Percentiles rank a stretch among this genome's conserved stretches.
These are phyloP conservation scores for Pseudogymnoascus sp. DNA, from an alignment of 2,329 filamentous ascomycete species.

Conservation along the genomic window DNA sequence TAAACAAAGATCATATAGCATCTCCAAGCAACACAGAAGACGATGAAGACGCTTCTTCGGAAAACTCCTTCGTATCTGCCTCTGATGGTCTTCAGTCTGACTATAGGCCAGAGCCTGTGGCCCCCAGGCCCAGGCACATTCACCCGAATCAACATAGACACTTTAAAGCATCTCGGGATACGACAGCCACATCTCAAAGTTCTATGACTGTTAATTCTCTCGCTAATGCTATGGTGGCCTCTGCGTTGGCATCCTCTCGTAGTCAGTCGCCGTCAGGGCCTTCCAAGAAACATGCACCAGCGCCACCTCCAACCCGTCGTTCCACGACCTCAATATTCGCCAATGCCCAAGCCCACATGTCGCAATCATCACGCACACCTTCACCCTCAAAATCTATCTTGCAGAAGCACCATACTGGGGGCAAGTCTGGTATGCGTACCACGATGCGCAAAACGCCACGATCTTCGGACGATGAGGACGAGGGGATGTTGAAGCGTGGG, in stretches of 20 bases:
- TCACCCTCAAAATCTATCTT: conserved; percentile 31
- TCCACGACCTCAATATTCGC: conserved; percentile 30
- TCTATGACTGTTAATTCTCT: conserved; percentile 53
- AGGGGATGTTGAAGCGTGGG: conserved; percentile 18
- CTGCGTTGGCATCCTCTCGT: conserved; percentile 60
- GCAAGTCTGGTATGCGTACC: conserved; percentile 47
- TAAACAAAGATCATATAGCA: neutral
- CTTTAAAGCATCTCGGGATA: neutral
- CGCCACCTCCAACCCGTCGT: conserved; percentile 28
- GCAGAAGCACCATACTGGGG: neutral
- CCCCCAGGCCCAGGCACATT: neutral
- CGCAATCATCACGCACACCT: conserved; percentile 29
- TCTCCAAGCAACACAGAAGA: conserved; percentile 8
- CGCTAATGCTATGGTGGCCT: conserved; percentile 66
- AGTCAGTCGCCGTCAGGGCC: conserved; percentile 30
- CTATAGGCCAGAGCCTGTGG: neutral
- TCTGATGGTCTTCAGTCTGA: conserved; percentile 17
- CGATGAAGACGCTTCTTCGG: conserved; percentile 22
- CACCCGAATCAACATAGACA: neutral
- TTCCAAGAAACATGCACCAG: conserved; percentile 16
- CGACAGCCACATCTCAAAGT: neutral
- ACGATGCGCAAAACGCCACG: conserved; percentile 52
- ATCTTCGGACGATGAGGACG: neutral
- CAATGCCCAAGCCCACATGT: conserved; percentile 29
- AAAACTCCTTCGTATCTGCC: conserved; percentile 28